Conservation (phyloP, 2,329 filamentous ascomycete species). For the Xylariaceae sp. region DNA sequence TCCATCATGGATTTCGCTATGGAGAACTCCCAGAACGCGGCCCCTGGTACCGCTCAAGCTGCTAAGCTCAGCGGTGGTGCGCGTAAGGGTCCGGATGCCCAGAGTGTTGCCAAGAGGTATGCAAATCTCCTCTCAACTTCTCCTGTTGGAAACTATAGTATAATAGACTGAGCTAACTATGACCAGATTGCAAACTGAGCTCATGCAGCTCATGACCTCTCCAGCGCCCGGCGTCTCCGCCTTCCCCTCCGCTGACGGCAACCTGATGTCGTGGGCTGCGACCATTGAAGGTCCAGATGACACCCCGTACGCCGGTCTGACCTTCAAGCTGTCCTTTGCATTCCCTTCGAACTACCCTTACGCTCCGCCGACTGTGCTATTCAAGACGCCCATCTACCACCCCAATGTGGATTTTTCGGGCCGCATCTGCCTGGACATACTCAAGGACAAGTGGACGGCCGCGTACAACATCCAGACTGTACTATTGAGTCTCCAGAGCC, state of each 20-base stretch:
- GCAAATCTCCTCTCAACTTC: not conserved
- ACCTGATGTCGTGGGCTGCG: conserved; percentile 87
- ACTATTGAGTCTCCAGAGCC: conserved; percentile 85
- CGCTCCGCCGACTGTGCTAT: conserved; percentile 82
- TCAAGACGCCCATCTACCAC: conserved; percentile 99
- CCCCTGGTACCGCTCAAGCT: conserved; percentile 56
- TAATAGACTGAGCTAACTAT: not conserved
- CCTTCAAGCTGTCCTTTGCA: conserved; percentile 85
- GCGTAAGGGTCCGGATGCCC: conserved; percentile 59
- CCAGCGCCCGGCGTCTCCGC: conserved; percentile 90
- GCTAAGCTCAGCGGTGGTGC: conserved; percentile 55
- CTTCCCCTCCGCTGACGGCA: conserved; percentile 85
- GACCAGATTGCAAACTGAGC: conserved; percentile 83
- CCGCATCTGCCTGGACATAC: conserved; percentile 93
- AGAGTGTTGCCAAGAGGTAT: conserved; percentile 75
- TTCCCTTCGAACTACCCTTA: conserved; percentile 96
- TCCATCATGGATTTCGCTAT: conserved; percentile 47
- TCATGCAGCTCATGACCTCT: conserved; percentile 98
- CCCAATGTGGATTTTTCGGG: conserved; percentile 98
- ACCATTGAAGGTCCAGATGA: conserved; percentile 89
- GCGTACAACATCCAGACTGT: conserved; percentile 96
- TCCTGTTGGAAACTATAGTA: not conserved
- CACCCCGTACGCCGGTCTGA: conserved; percentile 84
- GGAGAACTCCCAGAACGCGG: conserved; percentile 65
- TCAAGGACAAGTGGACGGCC: conserved; percentile 99